Base-by-base conservation (phyloP, 345 rosid genomes). In the Syzygium jambos region DNA sequence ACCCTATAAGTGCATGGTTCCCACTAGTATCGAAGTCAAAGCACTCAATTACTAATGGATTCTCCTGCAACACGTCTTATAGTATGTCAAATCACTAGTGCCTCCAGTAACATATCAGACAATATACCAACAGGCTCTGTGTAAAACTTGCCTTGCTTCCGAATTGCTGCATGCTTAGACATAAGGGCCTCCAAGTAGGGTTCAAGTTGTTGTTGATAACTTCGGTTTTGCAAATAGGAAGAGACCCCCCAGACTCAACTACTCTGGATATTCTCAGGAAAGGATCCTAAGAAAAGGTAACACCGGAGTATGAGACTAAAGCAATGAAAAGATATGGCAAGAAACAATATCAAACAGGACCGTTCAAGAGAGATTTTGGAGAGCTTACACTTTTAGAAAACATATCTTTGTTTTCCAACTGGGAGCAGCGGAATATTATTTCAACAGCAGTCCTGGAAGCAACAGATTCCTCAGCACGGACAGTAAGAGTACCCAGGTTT, bases 151-250 rank as follows among this genome's bases (percentile, higher is more conserved):
- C 98, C 95, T 94, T 95, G 96, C 95, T 97, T 92, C 92, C 98
- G 88, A 93, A 94, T 88, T 97, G 99, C 88, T 94, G 98, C 96
- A 91, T 94, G 85, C 91, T 95, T 80, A 97, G 90, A 90, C 89
- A 87, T 49, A 94, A 68, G 38, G 95, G 93, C 88, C 84, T 95
- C 98, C 98, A 97, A 85, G 86, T 61, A 25, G 99, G 99, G 89
- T 95, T 94, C 56, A 95, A 88, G 89, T 96, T 91, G 90, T 95
- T 89, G 88, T 93, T 89, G 61, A 94, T 90, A 49, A 94, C 98
- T 91, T 95, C 95, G 29, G 98, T 95, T 92, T 94, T 93, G 92
- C 95, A 96, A 86, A 96, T 92, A 16, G 97, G 96, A 56, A 95
- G 68, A 73, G 88, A 90, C 83, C 82, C 90, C 88, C 94, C 94